Base-by-base conservation (phyloP, 2,329 filamentous ascomycete species). In the Tolypocladium nubicola region DNA sequence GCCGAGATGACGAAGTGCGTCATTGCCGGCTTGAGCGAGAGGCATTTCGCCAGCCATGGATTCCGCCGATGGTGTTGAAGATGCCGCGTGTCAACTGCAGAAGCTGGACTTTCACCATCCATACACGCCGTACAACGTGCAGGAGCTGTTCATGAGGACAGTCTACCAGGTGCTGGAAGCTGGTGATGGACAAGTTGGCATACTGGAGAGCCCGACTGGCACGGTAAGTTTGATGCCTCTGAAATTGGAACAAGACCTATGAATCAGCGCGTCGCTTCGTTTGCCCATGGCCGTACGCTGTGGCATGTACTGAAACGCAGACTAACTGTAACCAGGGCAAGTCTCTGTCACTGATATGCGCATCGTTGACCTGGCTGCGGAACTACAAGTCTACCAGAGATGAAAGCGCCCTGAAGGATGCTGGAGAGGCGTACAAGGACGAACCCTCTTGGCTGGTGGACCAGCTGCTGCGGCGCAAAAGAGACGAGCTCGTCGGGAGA, bases 191-290 rank as follows among this genome's bases (percentile, higher is more conserved):
- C 89, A 92, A 66, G 79, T 96, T 52, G 92, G 89, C 37, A 91
- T 97, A 49, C 86, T 97, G 52, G 92, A 97, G 68, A 96, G 90
- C 52, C 92, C 92, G n/a, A 97, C 92, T 47, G 92, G 92, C 70
- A 88, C 84, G 61, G 80, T 81, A 68, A 62, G 73, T 71, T 41
- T 14, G 9, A 1, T n/a, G 16, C 19, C 47, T 23, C 16, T 52
- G 10, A 14, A 8, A 21, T 4, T 21, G 10, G 2, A 7, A 4
- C 10, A 39, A 19, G 5, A 19, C 38, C 4, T 19, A 14, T 39
- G 14, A 35, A 19, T 26, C 10, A 5, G 5, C 21, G 4, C 14
- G 11, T 16, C 43, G 41, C 26, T 37, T 30, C 30, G 11, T 54
- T 53, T 11, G 38, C 33, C 23, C 21, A 16, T 30, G 9, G 6